Conservation (phyloP, 140 eudicot species). For the Oenanthe javanica region DNA sequence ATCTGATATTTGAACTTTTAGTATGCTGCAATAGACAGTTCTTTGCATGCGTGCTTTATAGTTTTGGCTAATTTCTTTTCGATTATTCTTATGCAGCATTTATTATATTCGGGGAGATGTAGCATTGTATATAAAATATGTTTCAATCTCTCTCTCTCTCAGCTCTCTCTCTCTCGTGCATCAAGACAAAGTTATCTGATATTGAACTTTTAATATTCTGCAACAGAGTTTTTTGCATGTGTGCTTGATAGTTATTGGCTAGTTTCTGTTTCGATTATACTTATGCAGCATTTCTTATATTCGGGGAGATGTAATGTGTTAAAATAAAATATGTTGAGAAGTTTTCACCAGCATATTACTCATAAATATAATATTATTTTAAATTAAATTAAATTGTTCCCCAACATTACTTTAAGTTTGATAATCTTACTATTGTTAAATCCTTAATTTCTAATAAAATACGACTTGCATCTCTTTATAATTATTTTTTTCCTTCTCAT, state of each 20-base stretch:
- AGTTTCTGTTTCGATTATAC: background rate
- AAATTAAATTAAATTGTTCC: no score
- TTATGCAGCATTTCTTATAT: background rate
- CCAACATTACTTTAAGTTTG: no score
- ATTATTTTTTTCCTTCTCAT: no score
- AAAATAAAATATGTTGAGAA: no score
- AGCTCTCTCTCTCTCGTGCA: no score
- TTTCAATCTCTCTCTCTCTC: no score
- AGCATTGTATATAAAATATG: background rate
- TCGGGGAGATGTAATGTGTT: background rate
- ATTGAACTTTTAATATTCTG: background rate
- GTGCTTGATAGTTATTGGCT: background rate
- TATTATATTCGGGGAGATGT: background rate
- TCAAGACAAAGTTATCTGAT: background rate
- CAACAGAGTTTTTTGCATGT: background rate
- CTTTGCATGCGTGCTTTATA: background rate
- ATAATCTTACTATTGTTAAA: no score
- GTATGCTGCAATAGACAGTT: background rate
- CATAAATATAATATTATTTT: no score
- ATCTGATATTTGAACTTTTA: background rate
- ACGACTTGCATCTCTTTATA: no score
- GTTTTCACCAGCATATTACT: no score
- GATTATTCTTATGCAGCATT: background rate
- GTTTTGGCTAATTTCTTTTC: background rate
- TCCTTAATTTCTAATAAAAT: no score